These are phyloP conservation scores for Amanita rimosa DNA, from an alignment of 768 basidiomycete genomes.

Conservation along the genomic window DNA sequence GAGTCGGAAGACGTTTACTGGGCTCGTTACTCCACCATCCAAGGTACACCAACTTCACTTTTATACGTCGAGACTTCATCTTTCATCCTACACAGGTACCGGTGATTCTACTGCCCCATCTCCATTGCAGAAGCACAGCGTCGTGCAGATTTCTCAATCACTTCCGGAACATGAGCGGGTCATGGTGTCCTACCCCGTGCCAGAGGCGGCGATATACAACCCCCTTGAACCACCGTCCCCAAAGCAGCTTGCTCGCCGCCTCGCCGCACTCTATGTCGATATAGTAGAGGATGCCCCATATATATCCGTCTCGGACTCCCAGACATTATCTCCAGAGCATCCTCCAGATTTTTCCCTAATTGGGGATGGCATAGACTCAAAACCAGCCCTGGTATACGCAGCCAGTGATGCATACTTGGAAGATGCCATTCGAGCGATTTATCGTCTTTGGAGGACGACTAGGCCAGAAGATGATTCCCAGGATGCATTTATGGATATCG, in stretches of 20 bases:
- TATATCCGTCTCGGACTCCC: slow-evolving; percentile 7
- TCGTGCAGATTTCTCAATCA: slow-evolving; percentile 7
- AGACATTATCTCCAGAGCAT: slow-evolving; percentile 9
- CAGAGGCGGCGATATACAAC: slow-evolving; percentile 21
- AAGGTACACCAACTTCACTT: slow-evolving; percentile 33
- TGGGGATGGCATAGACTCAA: not conserved
- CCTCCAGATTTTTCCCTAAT: slow-evolving; percentile 8
- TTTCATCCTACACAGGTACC: not conserved
- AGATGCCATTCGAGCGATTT: slow-evolving; percentile 44
- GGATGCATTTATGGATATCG: slow-evolving; percentile 5
- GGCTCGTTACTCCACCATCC: slow-evolving; percentile 61
- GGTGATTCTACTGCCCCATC: slow-evolving; percentile 51
- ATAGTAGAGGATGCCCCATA: slow-evolving; percentile 8
- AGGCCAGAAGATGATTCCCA: slow-evolving; percentile 10
- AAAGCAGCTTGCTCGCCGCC: slow-evolving; percentile 24
- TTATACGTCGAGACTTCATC: not conserved
- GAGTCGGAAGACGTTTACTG: slow-evolving; percentile 57
- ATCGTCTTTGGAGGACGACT: slow-evolving; percentile 44
- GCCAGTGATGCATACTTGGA: slow-evolving; percentile 28
- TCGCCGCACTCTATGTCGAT: slow-evolving; percentile 22
- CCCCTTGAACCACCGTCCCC: slow-evolving; percentile 33
- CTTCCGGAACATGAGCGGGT: slow-evolving; percentile 17
- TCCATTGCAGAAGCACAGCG: slow-evolving; percentile 19
- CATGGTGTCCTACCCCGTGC: slow-evolving; percentile 19
- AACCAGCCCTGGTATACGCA: not conserved